Evolutionary conservation across 2,329 filamentous ascomycete species (phyloP).

Genomic region (Fonsecaea erecta): DNA sequence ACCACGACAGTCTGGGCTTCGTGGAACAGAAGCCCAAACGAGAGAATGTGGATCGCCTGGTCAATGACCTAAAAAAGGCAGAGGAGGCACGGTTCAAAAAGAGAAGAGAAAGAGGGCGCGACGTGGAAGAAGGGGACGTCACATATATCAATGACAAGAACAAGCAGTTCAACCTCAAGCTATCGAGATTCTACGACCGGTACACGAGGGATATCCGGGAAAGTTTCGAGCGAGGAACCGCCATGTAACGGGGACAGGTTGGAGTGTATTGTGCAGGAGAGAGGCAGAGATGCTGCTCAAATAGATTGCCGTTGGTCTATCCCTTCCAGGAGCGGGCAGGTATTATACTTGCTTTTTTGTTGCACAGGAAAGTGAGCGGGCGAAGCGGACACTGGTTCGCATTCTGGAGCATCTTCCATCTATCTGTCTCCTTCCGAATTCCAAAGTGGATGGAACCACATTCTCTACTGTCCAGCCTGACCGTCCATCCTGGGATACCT

Average conservation of each 20-base stretch:
- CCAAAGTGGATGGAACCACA: too few relatives aligned
- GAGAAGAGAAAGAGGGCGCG: slow-evolving; percentile 75
- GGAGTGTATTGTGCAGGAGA: background rate
- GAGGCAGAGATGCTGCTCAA: background rate
- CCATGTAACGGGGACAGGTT: slow-evolving; percentile 64
- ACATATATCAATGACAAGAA: slow-evolving; percentile 99
- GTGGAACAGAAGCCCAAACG: slow-evolving; percentile 85
- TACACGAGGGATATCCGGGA: slow-evolving; percentile 97
- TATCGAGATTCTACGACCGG: slow-evolving; percentile 95
- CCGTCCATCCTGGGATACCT: background rate
- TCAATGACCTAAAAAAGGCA: slow-evolving; percentile 82
- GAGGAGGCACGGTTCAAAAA: slow-evolving; percentile 88
- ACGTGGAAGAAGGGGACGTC: slow-evolving; percentile 84
- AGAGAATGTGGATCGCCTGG: slow-evolving; percentile 83
- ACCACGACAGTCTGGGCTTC: slow-evolving; percentile 79
- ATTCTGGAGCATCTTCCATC: background rate
- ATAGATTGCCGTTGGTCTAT: background rate
- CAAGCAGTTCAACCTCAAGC: slow-evolving; percentile 99
- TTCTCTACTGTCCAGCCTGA: too few relatives aligned
- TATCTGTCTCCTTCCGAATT: background rate
- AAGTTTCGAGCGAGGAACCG: slow-evolving; percentile 95
- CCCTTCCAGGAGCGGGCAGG: background rate
- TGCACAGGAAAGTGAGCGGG: background rate
- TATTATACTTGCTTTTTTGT: background rate
- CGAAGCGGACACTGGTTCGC: background rate